Evolutionary conservation across 371 early-diverging fungal species (phyloP), one percentile per base, ranked within the genome.

Genomic region (Rhizopus delemar): DNA sequence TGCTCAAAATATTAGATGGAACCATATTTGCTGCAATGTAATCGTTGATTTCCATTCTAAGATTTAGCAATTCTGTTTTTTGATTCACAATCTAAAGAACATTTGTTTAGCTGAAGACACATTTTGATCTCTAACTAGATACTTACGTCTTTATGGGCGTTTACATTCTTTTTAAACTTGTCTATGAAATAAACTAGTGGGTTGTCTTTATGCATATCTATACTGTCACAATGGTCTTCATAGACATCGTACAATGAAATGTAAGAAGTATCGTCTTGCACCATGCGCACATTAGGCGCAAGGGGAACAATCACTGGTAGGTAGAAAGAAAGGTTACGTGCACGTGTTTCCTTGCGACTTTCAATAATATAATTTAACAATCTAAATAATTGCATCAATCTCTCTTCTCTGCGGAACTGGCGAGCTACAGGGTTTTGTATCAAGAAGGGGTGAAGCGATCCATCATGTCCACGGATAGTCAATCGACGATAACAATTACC

Each of bases 381-480:
- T 46, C 95, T 80, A 74, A 93, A 94, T 29, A 99, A 80, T 63
- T 97, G 98, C 71, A 93, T 79, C 53, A 95, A 84, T 59, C 95
- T 82, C 71, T 98, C 98, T 69, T 99, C 97, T 6, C 98, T 80
- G 35, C 95, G 85, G 66, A 89, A 87, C 48, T 89, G 90, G 33
- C 93, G 82, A 3, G 93, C 82, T 3, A 93, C 88, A 7, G 94
- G 93, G 60, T 95, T 91, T 68, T 98, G 96, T 12, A 98, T 88
- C 46, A 91, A 78, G 72, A 98, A 99, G 5, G 94, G 87, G 70
- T 92, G 87, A 29, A 90, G 56, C 46, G 83, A 86, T 28, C 98
- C 98, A 65, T 97, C 93, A 65, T 93, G 90, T 3, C 96, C 97
- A 13, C 93, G 87, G 51, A 99, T 93, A 0, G 89, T 88, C 51